phyloP scores from a whole-genome alignment of 2,329 filamentous ascomycete genomes.

The Colletotrichum tanaceti region DNA sequence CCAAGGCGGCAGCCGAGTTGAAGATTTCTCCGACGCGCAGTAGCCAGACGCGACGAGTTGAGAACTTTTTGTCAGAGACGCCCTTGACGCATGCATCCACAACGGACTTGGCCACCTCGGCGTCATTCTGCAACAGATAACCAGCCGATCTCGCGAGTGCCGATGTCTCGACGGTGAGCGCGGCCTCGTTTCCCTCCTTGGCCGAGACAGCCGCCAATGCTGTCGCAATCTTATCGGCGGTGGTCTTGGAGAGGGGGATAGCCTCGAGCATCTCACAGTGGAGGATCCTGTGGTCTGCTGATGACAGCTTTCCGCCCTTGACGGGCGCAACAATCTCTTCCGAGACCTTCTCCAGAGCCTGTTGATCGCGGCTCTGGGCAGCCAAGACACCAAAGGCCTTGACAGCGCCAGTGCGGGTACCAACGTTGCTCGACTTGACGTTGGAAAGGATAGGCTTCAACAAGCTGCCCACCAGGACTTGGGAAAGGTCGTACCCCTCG shows the following conservation, averaged over 20 bases:
- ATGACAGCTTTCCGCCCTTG: conserved; percentile 84
- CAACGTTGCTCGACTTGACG: conserved; percentile 86
- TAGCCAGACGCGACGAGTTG: conserved; percentile 83
- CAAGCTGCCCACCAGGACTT: conserved; percentile 76
- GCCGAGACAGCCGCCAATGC: conserved; percentile 75
- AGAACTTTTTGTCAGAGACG: conserved; percentile 83
- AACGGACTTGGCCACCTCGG: conserved; percentile 73
- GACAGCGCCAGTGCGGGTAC: conserved; percentile 80
- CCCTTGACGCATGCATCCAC: conserved; percentile 83
- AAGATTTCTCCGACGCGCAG: conserved; percentile 78
- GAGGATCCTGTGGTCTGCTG: conserved; percentile 84
- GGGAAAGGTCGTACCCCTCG: conserved; percentile 78
- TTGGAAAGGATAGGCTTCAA: conserved; percentile 90
- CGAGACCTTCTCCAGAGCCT: conserved; percentile 73
- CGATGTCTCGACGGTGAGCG: conserved; percentile 79
- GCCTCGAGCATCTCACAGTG: conserved; percentile 83
- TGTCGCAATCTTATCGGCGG: conserved; percentile 74
- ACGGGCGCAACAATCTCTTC: conserved; percentile 84
- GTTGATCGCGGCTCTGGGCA: conserved; percentile 66
- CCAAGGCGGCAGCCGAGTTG: conserved; percentile 52
- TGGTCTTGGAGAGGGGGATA: conserved; percentile 68
- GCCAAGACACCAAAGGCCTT: conserved; percentile 80
- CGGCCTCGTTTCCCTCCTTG: conserved; percentile 91
- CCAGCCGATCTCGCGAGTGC: conserved; percentile 75
- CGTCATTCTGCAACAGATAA: conserved; percentile 70